Conservation (phyloP, 129 eudicot genomes). For the Centaurea solstitialis region DNA sequence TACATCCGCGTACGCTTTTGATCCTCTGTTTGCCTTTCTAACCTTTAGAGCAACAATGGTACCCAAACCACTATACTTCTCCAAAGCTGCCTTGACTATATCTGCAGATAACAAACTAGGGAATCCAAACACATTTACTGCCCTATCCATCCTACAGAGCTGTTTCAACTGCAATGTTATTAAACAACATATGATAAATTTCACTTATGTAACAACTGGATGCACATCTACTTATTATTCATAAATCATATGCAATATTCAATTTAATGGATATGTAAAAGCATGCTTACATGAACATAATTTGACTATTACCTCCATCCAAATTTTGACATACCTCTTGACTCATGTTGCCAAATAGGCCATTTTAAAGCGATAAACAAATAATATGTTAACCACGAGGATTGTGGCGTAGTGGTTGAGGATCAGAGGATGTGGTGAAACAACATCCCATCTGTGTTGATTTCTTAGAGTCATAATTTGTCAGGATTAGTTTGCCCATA, state of each 20-base stretch:
- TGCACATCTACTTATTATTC: not conserved
- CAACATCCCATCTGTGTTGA: too few species aligned
- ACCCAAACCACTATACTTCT: slow-evolving; percentile 51
- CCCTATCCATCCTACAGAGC: slow-evolving; percentile 56
- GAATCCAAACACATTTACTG: slow-evolving; percentile 69
- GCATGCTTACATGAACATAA: too few species aligned
- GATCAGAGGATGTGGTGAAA: too few species aligned
- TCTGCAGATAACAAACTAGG: slow-evolving; percentile 52
- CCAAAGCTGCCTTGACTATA: slow-evolving; percentile 39
- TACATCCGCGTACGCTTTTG: slow-evolving; percentile 59
- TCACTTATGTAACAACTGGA: not conserved
- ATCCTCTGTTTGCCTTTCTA: slow-evolving; percentile 33
- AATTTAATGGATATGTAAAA: too few species aligned
- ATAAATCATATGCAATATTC: not conserved
- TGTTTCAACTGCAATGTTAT: slow-evolving; percentile 30
- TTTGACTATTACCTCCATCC: not conserved
- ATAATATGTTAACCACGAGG: too few species aligned
- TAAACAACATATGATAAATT: slow-evolving; percentile 5
- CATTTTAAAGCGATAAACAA: not conserved
- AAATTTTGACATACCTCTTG: not conserved
- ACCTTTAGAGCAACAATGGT: slow-evolving; percentile 72
- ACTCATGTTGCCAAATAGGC: not conserved
- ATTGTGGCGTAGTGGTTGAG: too few species aligned
- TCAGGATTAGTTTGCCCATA: too few species aligned
- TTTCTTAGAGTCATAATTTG: too few species aligned